Evolutionary conservation across 768 basidiomycete species (phyloP).

Genomic region (Macrolepiota fuliginosa): DNA sequence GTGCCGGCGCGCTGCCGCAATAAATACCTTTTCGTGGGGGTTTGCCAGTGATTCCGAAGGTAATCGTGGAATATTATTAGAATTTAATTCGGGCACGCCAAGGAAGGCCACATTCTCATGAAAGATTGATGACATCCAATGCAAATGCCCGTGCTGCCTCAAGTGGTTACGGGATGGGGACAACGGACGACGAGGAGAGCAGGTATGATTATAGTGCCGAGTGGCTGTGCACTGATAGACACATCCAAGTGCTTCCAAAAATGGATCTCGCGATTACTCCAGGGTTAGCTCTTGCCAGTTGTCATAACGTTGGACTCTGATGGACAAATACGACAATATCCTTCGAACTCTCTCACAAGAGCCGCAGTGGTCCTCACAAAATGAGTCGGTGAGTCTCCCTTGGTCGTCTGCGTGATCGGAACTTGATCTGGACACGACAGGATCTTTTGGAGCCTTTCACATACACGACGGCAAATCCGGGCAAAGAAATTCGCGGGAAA

Average conservation of each 20-base stretch:
- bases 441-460: constrained; percentile 73
- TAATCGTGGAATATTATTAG: not conserved
- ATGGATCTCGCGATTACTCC: not conserved
- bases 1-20: not conserved
- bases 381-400: constrained; percentile 30
- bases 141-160: not conserved
- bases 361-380: constrained; percentile 32
- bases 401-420: not conserved
- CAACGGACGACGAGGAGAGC: not conserved
- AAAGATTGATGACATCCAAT: not conserved
- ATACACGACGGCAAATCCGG: constrained; percentile 80
- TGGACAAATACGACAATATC: constrained; percentile 40
- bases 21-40: not conserved
- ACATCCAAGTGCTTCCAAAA: not conserved
- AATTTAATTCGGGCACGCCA: not conserved
- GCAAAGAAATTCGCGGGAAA: constrained; percentile 87
- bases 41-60: not conserved
- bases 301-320: constrained; percentile 10
- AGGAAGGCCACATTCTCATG: not conserved
- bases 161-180: not conserved
- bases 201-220: constrained; percentile 8
- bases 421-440: not conserved
- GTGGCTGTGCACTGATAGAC: constrained; percentile 7
- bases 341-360: constrained; percentile 28
- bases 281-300: too few relatives aligned